phyloP scores from a whole-genome alignment of 2,329 filamentous ascomycete genomes.

The Aspergillus unguis region DNA sequence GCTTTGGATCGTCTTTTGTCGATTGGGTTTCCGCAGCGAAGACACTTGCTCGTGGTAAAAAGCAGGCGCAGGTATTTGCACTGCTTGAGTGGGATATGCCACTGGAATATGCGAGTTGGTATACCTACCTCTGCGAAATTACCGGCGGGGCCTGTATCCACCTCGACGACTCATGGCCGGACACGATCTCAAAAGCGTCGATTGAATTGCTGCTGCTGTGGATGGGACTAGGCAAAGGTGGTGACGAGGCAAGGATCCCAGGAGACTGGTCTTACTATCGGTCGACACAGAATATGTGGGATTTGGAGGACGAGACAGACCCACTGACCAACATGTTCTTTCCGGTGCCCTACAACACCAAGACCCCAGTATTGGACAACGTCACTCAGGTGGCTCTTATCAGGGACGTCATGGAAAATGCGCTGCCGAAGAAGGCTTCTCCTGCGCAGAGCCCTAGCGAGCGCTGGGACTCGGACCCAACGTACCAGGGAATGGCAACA shows the following conservation, averaged over 20 bases:
- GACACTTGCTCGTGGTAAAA: constrained; percentile 30
- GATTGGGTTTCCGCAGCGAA: constrained; percentile 46
- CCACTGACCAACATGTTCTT: neutral
- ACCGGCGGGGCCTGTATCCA: constrained; percentile 44
- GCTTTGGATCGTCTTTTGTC: constrained; percentile 35
- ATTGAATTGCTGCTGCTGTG: constrained; percentile 44
- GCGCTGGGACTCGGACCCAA: constrained; percentile 39
- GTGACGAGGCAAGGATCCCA: neutral
- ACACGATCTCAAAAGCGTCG: constrained; percentile 42
- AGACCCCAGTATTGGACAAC: neutral
- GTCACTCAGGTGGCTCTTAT: constrained; percentile 19
- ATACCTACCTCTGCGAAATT: constrained; percentile 42
- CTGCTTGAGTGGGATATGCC: constrained; percentile 31
- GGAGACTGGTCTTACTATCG: neutral
- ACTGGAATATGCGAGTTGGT: constrained; percentile 30
- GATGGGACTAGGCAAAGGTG: constrained; percentile 37
- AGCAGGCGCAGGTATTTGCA: constrained; percentile 41
- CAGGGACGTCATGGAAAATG: constrained; percentile 16
- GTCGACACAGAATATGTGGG: neutral
- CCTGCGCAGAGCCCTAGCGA: constrained; percentile 26
- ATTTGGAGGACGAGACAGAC: neutral
- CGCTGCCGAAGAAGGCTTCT: constrained; percentile 32
- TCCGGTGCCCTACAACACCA: neutral
- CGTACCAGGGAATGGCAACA: constrained; percentile 41
- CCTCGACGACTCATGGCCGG: constrained; percentile 22